Conservation (phyloP, 208 protist genomes). For the Leishmania aethiopica region DNA sequence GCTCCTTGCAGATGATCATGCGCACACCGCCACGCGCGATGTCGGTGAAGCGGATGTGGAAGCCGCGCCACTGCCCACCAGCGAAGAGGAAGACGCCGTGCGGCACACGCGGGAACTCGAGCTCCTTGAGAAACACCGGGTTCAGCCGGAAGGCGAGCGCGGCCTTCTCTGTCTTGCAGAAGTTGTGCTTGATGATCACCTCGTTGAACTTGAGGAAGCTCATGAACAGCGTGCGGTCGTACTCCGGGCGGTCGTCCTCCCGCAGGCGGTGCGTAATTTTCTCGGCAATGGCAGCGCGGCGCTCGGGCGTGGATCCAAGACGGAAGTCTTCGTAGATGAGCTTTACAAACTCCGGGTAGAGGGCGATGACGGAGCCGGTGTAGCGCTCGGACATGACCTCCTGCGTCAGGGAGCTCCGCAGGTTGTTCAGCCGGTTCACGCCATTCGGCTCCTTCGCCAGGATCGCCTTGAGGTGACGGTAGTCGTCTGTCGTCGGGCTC, state of each 20-base stretch:
- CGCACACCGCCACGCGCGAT: constrained; percentile 96
- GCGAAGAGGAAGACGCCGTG: constrained; percentile 94
- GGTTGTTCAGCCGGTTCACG: constrained; percentile 87
- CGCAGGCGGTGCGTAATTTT: constrained; percentile 77
- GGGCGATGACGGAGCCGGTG: constrained; percentile 73
- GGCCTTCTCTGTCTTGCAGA: constrained; percentile 94
- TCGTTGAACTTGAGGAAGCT: constrained; percentile 93
- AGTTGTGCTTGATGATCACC: constrained; percentile 94
- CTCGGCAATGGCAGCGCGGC: constrained; percentile 51
- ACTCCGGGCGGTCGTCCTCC: constrained; percentile 62
- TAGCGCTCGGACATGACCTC: constrained; percentile 92
- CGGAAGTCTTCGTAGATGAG: constrained; percentile 92
- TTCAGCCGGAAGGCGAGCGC: constrained; percentile 93
- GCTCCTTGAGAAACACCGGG: constrained; percentile 73
- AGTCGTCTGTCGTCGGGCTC: constrained; percentile 80
- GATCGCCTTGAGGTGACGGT: constrained; percentile 59
- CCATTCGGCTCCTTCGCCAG: constrained; percentile 77
- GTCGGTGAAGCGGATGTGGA: constrained; percentile 96
- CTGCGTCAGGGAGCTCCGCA: constrained; percentile 77
- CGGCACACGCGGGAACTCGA: constrained; percentile 84
- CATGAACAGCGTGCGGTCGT: constrained; percentile 86
- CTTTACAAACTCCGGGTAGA: constrained; percentile 88
- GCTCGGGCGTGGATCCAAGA: constrained; percentile 58
- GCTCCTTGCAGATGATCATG: constrained; percentile 94
- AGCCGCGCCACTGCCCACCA: constrained; percentile 94